Evolutionary conservation across 176 grass and related monocot species (phyloP).

Genomic region (sorghum (Sorghum bicolor)): Sorghum_bicolor_NCBIv3 NC_012870.2:5540001-5540500

Average conservation of each 20-base stretch:
- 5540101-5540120: slow-evolving; percentile 77
- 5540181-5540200: slow-evolving; percentile 58
- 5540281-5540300: slow-evolving; percentile 53
- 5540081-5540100: slow-evolving; percentile 36
- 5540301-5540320: slow-evolving; percentile 70
- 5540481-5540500: slow-evolving; percentile 45
- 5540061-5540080: slow-evolving; percentile 62
- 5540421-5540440: slow-evolving; percentile 73
- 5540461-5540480: slow-evolving; percentile 55
- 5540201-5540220: slow-evolving; percentile 53
- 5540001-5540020: slow-evolving; percentile 81
- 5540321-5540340: slow-evolving; percentile 44
- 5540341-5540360: slow-evolving; percentile 72
- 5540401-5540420: slow-evolving; percentile 84
- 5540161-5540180: slow-evolving; percentile 61
- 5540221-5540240: slow-evolving; percentile 76
- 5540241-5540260: slow-evolving; percentile 57
- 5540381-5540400: slow-evolving; percentile 54
- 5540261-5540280: slow-evolving; percentile 53
- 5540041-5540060: slow-evolving; percentile 46
- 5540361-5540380: slow-evolving; percentile 52
- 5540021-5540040: slow-evolving; percentile 61
- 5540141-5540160: not conserved
- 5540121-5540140: slow-evolving; percentile 65
- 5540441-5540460: slow-evolving; percentile 56